Conservation (phyloP, 139 green algal species). For the Marvania coccoides region DNA sequence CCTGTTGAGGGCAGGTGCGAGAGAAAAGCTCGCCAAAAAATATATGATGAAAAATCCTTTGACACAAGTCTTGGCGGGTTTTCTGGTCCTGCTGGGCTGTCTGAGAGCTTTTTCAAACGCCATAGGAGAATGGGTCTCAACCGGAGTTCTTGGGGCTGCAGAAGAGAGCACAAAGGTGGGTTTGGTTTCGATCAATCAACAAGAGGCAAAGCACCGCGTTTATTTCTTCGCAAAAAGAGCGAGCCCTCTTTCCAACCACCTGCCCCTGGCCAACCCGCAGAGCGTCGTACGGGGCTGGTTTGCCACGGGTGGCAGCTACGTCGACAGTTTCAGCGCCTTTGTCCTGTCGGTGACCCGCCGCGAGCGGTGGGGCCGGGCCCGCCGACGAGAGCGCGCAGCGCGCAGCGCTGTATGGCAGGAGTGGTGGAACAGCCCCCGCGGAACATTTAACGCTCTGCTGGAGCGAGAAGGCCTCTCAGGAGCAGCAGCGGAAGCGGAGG, state of each 20-base stretch:
- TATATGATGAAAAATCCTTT: too few species aligned
- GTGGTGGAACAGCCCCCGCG: constrained; percentile 1
- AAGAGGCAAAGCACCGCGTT: not conserved
- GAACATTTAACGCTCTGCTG: constrained; percentile 27
- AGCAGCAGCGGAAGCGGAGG: not conserved
- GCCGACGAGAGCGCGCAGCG: not conserved
- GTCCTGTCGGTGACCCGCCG: constrained; percentile 3
- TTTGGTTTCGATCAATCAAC: not conserved
- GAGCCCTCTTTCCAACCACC: not conserved
- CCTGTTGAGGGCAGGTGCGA: too few species aligned
- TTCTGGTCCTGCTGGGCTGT: not conserved
- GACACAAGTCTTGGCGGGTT: too few species aligned
- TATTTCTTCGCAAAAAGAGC: not conserved
- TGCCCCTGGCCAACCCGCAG: not conserved
- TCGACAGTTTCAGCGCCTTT: constrained; percentile 30
- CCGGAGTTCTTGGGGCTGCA: not conserved
- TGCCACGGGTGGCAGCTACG: constrained; percentile 1
- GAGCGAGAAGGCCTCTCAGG: constrained; percentile 19
- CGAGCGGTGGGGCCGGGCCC: not conserved
- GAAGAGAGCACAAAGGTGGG: not conserved
- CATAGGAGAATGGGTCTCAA: not conserved
- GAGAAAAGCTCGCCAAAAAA: too few species aligned
- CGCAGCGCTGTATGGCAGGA: not conserved
- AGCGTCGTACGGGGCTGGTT: constrained; percentile 4
- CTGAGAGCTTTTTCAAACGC: not conserved